Percentiles rank a stretch among this genome's conserved stretches.
Conservation (phyloP, 805 yeast genomes). For the Saturnispora mendoncae region DNA sequence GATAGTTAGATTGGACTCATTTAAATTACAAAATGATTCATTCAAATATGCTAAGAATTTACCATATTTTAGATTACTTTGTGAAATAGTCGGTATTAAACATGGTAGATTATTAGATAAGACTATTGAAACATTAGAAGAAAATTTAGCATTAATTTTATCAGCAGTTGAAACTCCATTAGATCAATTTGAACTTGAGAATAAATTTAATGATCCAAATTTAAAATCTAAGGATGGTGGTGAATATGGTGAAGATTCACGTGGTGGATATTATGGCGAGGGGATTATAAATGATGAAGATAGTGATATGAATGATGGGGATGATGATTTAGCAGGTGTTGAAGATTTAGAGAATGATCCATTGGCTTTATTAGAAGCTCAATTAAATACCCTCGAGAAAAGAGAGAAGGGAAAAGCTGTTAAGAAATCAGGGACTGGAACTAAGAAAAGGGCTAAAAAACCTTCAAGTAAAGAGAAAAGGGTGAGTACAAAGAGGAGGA, state of each 20-base stretch:
- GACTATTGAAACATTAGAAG: constrained; percentile 8
- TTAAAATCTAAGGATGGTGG: neutral
- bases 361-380: constrained; percentile 33
- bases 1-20: constrained; percentile 4
- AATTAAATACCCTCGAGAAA: constrained; percentile 15
- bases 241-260: constrained; percentile 11
- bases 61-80: constrained; percentile 18
- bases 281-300: constrained; percentile 12
- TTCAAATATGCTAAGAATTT: constrained; percentile 10
- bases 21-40: constrained; percentile 7
- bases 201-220: constrained; percentile 13
- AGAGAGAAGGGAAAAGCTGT: constrained; percentile 23
- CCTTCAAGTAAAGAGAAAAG: constrained; percentile 8
- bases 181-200: constrained; percentile 21
- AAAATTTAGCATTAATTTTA: constrained; percentile 14
- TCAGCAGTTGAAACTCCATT: constrained; percentile 18
- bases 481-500: constrained; percentile 7
- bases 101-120: constrained; percentile 10
- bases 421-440: constrained; percentile 11
- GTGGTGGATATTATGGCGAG: constrained; percentile 14
- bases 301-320: too few species aligned
- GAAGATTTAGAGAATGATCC: constrained; percentile 33
- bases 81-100: constrained; percentile 20
- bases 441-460: constrained; percentile 5
- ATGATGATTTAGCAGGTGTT: constrained; percentile 29